A percentile compares a stretch with the other conserved stretches of the same genome.
Evolutionary conservation across 2,329 filamentous ascomycete genomes (phyloP).

Genomic region (Claviceps capensis): DNA sequence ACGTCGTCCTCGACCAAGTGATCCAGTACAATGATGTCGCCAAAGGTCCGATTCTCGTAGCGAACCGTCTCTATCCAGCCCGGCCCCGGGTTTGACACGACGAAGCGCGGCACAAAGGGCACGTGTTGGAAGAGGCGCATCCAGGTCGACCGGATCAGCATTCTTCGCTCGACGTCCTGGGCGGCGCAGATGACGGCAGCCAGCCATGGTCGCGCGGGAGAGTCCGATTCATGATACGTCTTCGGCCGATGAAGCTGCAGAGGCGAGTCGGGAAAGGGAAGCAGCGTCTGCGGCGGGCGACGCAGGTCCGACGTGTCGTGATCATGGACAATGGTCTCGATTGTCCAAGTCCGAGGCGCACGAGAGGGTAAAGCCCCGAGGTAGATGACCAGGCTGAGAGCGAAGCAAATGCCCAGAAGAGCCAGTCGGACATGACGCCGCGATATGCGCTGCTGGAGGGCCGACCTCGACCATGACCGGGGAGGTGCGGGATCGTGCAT

Average conservation of each 20-base stretch:
- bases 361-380: not conserved
- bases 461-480: not conserved
- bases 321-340: constrained; percentile 5
- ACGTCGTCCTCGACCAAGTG: constrained; percentile 17
- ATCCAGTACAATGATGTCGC: constrained; percentile 21
- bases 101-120: constrained; percentile 17
- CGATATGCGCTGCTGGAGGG: not conserved
- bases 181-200: constrained; percentile 17
- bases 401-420: not conserved
- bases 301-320: constrained; percentile 1
- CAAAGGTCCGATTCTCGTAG: constrained; percentile 19
- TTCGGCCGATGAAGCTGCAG: constrained; percentile 4
- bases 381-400: not conserved
- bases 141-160: constrained; percentile 19
- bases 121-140: constrained; percentile 17
- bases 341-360: constrained; percentile 1
- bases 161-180: constrained; percentile 14
- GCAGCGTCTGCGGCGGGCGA: constrained; percentile 8
- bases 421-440: not conserved
- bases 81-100: constrained; percentile 17
- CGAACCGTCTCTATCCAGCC: constrained; percentile 14
- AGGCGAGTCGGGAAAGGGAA: constrained; percentile 14
- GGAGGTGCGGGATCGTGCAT: too few species aligned
- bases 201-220: constrained; percentile 13
- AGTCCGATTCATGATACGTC: not conserved